Conservation (phyloP, 805 yeast genomes). For the Yarrowia sp. region DNA sequence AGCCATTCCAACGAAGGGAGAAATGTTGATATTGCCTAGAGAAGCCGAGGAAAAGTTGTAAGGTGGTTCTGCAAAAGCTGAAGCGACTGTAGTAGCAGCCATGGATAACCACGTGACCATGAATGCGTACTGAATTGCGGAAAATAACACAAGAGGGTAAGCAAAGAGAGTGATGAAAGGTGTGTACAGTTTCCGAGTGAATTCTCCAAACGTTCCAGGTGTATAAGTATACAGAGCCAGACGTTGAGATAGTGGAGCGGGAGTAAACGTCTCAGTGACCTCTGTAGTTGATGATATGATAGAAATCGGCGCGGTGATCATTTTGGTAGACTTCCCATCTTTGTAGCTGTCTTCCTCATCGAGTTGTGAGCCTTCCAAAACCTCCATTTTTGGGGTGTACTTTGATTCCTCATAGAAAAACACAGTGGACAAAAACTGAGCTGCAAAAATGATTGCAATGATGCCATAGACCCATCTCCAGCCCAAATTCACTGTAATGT, state of each 20-base stretch:
- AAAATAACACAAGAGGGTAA: neutral
- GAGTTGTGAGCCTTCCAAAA: no score
- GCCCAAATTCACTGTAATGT: neutral
- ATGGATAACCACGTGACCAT: neutral
- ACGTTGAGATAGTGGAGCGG: neutral
- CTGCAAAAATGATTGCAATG: neutral
- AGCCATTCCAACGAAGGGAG: neutral
- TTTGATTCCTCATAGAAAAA: neutral
- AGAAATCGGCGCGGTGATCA: no score
- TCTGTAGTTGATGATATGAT: no score
- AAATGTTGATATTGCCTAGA: neutral
- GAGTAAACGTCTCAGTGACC: no score
- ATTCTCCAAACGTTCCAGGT: neutral
- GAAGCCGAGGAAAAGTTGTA: neutral
- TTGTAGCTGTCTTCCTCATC: no score
- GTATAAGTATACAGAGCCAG: neutral
- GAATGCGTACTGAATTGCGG: neutral
- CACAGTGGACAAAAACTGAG: neutral
- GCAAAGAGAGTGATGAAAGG: neutral
- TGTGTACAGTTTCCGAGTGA: neutral
- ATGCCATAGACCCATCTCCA: neutral
- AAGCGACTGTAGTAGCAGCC: neutral
- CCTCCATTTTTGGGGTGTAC: no score
- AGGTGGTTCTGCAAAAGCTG: neutral
- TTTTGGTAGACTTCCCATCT: no score